Percentiles rank a stretch among this genome's conserved stretches.
phyloP scores from a whole-genome alignment of 1,139 yeast species.

The Protomyces lactucae-debilis region DNA sequence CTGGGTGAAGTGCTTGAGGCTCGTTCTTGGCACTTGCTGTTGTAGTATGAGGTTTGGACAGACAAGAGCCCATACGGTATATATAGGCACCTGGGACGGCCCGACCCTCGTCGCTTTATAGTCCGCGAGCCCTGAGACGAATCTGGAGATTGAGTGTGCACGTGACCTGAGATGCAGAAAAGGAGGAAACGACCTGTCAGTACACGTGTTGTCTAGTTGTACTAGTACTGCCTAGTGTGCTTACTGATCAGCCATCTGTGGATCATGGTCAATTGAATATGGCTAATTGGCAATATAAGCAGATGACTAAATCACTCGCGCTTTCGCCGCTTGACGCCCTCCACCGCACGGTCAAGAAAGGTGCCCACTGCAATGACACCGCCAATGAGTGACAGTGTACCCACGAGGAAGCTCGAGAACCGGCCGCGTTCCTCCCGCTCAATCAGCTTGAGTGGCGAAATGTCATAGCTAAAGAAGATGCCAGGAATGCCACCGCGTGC shows the following conservation, averaged over 20 bases:
- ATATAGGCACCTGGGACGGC: not conserved
- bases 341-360: conserved; percentile 75
- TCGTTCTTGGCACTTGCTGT: not conserved
- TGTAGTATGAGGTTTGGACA: not conserved
- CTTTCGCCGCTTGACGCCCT: conserved; percentile 43
- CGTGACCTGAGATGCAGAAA: too few species aligned
- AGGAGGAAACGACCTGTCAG: too few species aligned
- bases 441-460: conserved; percentile 86
- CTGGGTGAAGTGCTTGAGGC: not conserved
- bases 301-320: not conserved
- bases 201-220: too few species aligned
- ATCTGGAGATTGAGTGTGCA: too few species aligned
- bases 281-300: too few species aligned
- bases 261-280: too few species aligned
- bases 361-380: conserved; percentile 93
- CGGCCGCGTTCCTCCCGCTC: conserved; percentile 67
- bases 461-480: conserved; percentile 78
- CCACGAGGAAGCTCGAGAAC: conserved; percentile 80
- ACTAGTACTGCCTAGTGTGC: too few species aligned
- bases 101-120: too few species aligned
- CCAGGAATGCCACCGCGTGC: conserved; percentile 89
- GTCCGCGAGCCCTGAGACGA: too few species aligned
- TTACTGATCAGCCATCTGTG: too few species aligned
- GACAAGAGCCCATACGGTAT: conserved; percentile 2
- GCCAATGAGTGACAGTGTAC: conserved; percentile 83